Evolutionary conservation across 2,329 filamentous ascomycete genomes (phyloP).

Genomic region (Sarocladium oryzae): DNA sequence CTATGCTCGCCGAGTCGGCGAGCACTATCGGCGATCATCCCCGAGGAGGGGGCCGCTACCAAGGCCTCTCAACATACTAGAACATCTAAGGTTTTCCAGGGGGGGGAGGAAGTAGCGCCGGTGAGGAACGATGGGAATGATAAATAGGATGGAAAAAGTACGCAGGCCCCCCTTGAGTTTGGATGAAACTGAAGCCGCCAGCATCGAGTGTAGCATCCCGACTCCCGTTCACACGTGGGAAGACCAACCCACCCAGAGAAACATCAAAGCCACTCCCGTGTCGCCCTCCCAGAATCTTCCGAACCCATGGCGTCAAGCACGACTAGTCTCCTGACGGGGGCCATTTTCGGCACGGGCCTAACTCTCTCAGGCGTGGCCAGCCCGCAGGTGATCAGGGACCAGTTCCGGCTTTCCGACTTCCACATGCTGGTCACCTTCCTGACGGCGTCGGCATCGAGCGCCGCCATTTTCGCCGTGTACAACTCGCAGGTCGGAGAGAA

Average conservation of each 20-base stretch:
- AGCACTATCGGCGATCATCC: slow-evolving; percentile 2
- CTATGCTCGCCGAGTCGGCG: slow-evolving; percentile 5
- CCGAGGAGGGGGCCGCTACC: background rate
- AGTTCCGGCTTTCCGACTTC: slow-evolving; percentile 12
- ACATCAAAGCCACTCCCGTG: no score
- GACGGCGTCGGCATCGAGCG: slow-evolving; percentile 11
- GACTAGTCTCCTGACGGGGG: slow-evolving; percentile 7
- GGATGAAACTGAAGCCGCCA: no score
- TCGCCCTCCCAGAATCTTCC: no score
- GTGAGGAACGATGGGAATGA: no score
- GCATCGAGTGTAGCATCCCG: no score
- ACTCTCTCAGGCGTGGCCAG: slow-evolving; percentile 12
- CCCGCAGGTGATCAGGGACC: slow-evolving; percentile 11
- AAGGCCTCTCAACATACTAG: background rate
- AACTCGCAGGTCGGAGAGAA: slow-evolving; percentile 8
- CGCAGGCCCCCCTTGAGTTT: no score
- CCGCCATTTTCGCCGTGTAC: slow-evolving; percentile 11
- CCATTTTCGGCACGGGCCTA: slow-evolving; percentile 11
- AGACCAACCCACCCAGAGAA: no score
- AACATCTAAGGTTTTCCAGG: background rate
- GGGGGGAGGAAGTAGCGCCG: no score
- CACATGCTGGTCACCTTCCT: slow-evolving; percentile 13
- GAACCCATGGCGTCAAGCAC: background rate
- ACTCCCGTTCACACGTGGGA: no score
- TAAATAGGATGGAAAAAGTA: no score